These are phyloP conservation scores for Eucalyptus rudis DNA, from an alignment of 345 rosid species.

Conservation along the genomic window DNA sequence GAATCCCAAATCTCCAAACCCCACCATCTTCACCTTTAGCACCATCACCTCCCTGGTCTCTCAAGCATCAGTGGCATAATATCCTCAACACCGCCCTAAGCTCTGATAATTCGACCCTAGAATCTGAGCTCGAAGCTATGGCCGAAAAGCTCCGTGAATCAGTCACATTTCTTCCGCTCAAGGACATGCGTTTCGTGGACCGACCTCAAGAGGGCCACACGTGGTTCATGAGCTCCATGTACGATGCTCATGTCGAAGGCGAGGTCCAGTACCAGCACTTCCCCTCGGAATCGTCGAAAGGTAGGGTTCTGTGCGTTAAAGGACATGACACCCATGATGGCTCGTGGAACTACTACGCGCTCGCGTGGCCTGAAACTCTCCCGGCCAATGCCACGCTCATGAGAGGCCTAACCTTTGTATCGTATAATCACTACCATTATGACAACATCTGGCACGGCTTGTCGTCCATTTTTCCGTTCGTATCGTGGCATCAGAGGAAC, in stretches of 20 bases:
- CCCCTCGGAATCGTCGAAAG: constrained; percentile 40
- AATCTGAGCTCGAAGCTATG: neutral
- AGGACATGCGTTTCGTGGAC: constrained; percentile 14
- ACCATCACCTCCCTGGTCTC: neutral
- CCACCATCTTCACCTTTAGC: neutral
- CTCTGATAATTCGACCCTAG: neutral
- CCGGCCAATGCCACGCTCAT: constrained; percentile 26
- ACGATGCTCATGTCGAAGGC: constrained; percentile 42
- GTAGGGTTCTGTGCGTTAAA: constrained; percentile 42
- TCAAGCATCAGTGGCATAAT: neutral
- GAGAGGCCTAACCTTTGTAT: constrained; percentile 51
- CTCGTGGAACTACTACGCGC: constrained; percentile 60
- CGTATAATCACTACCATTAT: constrained; percentile 55
- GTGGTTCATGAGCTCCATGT: constrained; percentile 52
- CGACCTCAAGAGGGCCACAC: constrained; percentile 21
- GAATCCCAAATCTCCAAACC: neutral
- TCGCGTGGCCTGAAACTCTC: constrained; percentile 50
- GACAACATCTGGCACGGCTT: constrained; percentile 70
- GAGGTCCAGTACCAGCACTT: constrained; percentile 53
- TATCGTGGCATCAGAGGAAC: constrained; percentile 51
- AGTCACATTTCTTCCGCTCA: constrained; percentile 28
- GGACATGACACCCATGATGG: constrained; percentile 56
- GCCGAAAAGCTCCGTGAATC: constrained; percentile 20
- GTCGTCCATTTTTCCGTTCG: constrained; percentile 34
- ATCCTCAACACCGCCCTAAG: neutral